Evolutionary conservation across 805 yeast species (phyloP).

Genomic region (Wickerhamiella cacticola): DNA sequence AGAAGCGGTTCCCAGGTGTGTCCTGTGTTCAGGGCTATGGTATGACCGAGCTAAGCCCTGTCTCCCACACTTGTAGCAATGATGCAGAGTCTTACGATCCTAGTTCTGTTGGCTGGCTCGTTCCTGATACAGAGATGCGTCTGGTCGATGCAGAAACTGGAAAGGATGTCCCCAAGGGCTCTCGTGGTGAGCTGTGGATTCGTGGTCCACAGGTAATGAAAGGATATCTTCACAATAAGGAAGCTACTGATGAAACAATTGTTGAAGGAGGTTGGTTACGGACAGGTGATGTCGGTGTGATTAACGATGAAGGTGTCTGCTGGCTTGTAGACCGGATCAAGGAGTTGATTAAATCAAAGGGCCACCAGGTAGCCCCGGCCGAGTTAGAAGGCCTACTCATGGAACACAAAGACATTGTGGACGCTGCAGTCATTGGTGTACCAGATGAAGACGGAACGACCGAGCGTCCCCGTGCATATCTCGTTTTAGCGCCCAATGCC

Average conservation of each 20-base stretch:
- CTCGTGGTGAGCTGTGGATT: constrained; percentile 43
- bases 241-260: constrained; percentile 38
- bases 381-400: constrained; percentile 80
- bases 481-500: constrained; percentile 22
- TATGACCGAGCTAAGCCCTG: constrained; percentile 53
- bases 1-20: constrained; percentile 14
- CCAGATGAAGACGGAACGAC: constrained; percentile 66
- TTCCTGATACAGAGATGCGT: constrained; percentile 40
- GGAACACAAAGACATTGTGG: constrained; percentile 66
- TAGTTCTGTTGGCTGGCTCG: constrained; percentile 37
- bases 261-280: constrained; percentile 43
- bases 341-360: constrained; percentile 54
- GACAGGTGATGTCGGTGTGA: constrained; percentile 45
- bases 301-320: constrained; percentile 31
- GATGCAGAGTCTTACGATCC: constrained; percentile 31
- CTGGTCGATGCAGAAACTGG: constrained; percentile 31
- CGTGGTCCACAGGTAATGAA: constrained; percentile 46
- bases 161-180: constrained; percentile 41
- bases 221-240: constrained; percentile 39
- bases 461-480: constrained; percentile 37
- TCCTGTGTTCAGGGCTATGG: constrained; percentile 32
- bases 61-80: constrained; percentile 31
- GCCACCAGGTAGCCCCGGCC: constrained; percentile 89
- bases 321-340: constrained; percentile 50
- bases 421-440: constrained; percentile 80